phyloP scores from a whole-genome alignment of 768 basidiomycete species.

The Lactarius quietus region DNA sequence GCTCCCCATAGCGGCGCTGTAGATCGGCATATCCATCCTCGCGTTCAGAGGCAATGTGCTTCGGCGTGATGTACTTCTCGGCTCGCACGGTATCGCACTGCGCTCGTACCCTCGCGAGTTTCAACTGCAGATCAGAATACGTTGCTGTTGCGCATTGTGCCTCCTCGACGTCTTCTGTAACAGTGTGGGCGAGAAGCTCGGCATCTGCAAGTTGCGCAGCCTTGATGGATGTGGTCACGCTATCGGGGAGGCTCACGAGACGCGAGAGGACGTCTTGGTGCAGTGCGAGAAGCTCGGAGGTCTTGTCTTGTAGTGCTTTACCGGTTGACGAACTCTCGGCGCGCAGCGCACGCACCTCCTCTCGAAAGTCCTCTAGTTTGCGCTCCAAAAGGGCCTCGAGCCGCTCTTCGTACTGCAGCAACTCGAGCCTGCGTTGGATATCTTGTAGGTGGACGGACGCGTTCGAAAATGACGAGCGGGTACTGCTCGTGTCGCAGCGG shows the following conservation, averaged over 20 bases:
- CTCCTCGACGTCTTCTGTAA: constrained; percentile 65
- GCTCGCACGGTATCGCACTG: constrained; percentile 75
- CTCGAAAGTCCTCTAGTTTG: too few species aligned
- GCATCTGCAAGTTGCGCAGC: constrained; percentile 58
- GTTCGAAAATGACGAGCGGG: too few species aligned
- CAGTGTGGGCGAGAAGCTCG: constrained; percentile 58
- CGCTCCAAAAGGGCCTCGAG: too few species aligned
- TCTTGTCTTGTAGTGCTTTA: constrained; percentile 45
- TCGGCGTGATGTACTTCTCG: constrained; percentile 70
- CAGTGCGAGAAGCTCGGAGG: constrained; percentile 46
- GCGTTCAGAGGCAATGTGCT: constrained; percentile 60
- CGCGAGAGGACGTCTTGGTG: constrained; percentile 53
- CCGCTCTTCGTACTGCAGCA: too few species aligned
- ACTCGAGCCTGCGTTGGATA: too few species aligned
- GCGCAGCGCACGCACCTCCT: too few species aligned
- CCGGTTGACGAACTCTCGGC: too few species aligned
- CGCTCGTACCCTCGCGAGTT: constrained; percentile 71
- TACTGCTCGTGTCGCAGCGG: too few species aligned
- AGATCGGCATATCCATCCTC: constrained; percentile 65
- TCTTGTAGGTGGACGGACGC: too few species aligned
- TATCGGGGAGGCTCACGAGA: constrained; percentile 56
- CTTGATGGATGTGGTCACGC: constrained; percentile 50
- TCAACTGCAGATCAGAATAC: constrained; percentile 70
- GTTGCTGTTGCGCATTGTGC: constrained; percentile 48
- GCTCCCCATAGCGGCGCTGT: constrained; percentile 71